Percentiles rank a stretch among this genome's conserved stretches.
Evolutionary conservation across 371 early-diverging fungal genomes (phyloP).

Genomic region (Phascolomyces articulosus): DNA sequence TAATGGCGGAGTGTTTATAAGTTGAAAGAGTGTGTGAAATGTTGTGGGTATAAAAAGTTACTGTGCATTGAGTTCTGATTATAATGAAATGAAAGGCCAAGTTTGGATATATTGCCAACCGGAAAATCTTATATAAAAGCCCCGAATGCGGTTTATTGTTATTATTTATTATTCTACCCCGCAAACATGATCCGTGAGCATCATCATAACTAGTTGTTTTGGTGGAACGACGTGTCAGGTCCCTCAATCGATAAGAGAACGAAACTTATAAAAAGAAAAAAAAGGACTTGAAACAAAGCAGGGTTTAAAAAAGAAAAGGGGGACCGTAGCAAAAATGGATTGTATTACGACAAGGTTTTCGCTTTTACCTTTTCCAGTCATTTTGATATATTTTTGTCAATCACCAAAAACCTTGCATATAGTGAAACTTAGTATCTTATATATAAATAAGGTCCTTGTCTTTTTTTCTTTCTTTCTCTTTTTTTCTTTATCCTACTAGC

Average conservation of each 20-base stretch:
- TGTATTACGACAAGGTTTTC: too few relatives aligned
- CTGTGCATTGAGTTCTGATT: too few relatives aligned
- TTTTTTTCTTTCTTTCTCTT: background rate
- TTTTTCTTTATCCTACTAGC: background rate
- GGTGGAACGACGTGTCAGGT: slow-evolving; percentile 1
- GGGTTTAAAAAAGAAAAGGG: background rate
- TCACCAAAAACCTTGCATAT: background rate
- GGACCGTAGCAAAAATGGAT: too few relatives aligned
- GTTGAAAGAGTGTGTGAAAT: too few relatives aligned
- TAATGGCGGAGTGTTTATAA: too few relatives aligned
- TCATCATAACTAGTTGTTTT: background rate
- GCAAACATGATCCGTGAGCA: slow-evolving; percentile 4
- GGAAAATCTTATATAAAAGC: background rate
- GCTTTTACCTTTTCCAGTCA: slow-evolving; percentile 1
- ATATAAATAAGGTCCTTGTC: background rate
- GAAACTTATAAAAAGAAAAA: background rate
- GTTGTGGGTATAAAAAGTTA: too few relatives aligned
- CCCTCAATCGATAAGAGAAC: background rate
- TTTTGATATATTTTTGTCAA: background rate
- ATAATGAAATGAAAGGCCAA: background rate
- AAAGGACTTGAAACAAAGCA: slow-evolving; percentile 4
- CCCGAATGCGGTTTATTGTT: background rate
- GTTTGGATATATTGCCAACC: background rate
- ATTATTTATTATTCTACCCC: slow-evolving; percentile 1
- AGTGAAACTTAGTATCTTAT: background rate